phyloP scores from a whole-genome alignment of 192 early-diverging fungal genomes.

The Coemansia sp. region DNA sequence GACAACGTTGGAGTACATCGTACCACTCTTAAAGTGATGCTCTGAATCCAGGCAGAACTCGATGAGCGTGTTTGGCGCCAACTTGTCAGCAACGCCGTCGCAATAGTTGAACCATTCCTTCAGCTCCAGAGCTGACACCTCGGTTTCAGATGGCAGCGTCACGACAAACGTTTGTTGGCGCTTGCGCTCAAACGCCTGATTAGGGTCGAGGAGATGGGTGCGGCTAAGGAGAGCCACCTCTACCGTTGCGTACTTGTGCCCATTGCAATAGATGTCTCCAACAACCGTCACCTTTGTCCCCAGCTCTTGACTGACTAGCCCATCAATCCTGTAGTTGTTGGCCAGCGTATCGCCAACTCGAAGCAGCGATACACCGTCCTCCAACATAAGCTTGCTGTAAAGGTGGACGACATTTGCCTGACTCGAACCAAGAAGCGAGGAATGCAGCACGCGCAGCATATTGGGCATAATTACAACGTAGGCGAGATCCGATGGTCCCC shows the following conservation, averaged over 20 bases:
- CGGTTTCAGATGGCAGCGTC: constrained; percentile 55
- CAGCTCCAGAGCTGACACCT: constrained; percentile 69
- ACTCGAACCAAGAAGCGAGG: constrained; percentile 81
- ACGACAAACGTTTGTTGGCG: constrained; percentile 63
- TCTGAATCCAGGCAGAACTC: constrained; percentile 78
- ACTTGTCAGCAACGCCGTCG: constrained; percentile 1
- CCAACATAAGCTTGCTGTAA: constrained; percentile 70
- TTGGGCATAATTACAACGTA: constrained; percentile 74
- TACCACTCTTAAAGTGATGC: constrained; percentile 53
- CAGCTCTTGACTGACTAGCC: constrained; percentile 69
- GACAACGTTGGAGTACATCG: constrained; percentile 58
- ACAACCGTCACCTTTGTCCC: too few species aligned
- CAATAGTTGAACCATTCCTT: constrained; percentile 73
- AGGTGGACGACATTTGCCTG: constrained; percentile 80
- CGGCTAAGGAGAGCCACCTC: constrained; percentile 79
- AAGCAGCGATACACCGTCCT: constrained; percentile 58
- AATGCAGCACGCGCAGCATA: constrained; percentile 77
- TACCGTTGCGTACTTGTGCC: constrained; percentile 62
- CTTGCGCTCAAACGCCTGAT: constrained; percentile 66
- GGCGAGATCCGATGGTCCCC: too few species aligned
- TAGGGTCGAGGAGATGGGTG: constrained; percentile 63
- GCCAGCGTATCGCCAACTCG: constrained; percentile 69
- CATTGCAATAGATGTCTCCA: too few species aligned
- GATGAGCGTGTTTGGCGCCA: constrained; percentile 53
- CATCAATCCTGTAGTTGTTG: constrained; percentile 70